Conservation (phyloP, 306 rosid genomes). For the Fragaria ananassa region DNA sequence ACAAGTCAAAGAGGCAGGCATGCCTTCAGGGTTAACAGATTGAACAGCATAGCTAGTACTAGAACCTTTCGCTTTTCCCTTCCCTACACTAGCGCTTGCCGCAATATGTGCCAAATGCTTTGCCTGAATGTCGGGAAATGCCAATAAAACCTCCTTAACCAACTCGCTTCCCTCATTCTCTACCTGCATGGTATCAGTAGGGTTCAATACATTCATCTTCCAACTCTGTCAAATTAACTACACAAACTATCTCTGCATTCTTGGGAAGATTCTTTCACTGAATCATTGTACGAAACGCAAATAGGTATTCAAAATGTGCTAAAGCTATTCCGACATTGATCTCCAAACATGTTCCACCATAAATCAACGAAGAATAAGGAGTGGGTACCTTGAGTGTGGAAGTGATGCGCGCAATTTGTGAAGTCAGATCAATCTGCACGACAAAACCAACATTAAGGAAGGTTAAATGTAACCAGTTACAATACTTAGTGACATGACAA, state of each 20-base stretch:
- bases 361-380: constrained; percentile 1
- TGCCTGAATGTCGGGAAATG: constrained; percentile 66
- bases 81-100: constrained; percentile 55
- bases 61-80: constrained; percentile 62
- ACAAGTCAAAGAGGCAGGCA: constrained; percentile 53
- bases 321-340: not conserved
- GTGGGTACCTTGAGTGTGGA: constrained; percentile 70
- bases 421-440: constrained; percentile 83
- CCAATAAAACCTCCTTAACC: constrained; percentile 56
- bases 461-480: not conserved
- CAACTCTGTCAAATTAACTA: not conserved
- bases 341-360: not conserved
- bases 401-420: constrained; percentile 76
- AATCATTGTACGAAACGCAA: not conserved
- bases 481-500: not conserved
- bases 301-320: not conserved
- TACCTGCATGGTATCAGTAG: constrained; percentile 38
- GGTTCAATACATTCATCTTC: not conserved
- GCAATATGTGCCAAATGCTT: constrained; percentile 62
- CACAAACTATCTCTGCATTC: not conserved
- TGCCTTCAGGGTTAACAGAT: constrained; percentile 50
- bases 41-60: constrained; percentile 46
- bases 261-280: not conserved
- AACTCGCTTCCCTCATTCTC: constrained; percentile 65
- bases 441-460: not conserved